phyloP scores from a whole-genome alignment of 345 rosid genomes.

The Erodium maritimum region DNA sequence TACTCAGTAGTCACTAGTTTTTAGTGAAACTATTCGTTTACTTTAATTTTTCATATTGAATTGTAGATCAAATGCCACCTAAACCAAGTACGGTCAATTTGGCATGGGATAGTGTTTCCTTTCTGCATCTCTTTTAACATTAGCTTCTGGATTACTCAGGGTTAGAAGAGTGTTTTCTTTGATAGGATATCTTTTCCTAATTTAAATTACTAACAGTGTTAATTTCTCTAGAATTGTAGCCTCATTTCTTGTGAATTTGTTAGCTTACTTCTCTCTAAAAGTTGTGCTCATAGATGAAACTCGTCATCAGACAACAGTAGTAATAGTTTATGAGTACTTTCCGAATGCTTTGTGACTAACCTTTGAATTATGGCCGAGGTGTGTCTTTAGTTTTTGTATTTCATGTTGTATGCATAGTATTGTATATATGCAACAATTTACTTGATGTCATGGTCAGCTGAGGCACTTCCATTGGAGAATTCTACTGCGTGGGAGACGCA shows the following conservation, averaged over 20 bases:
- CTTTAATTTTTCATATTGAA: neutral
- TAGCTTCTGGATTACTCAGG: no score
- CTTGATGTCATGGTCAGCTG: constrained; percentile 33
- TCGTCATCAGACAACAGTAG: neutral
- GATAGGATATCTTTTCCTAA: no score
- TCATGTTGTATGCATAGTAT: constrained; percentile 7
- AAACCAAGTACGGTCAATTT: neutral
- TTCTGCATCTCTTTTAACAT: neutral
- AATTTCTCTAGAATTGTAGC: no score
- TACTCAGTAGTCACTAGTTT: no score
- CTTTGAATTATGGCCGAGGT: neutral
- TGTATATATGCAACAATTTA: constrained; percentile 7
- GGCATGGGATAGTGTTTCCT: neutral
- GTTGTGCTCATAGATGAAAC: neutral
- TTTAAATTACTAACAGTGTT: no score
- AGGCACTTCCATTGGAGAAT: constrained; percentile 45
- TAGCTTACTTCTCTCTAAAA: neutral
- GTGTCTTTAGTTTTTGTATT: neutral
- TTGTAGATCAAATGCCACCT: neutral
- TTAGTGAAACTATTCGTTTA: no score
- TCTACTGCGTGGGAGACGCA: constrained; percentile 63
- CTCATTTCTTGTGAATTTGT: neutral
- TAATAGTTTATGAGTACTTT: neutral
- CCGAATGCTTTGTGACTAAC: neutral
- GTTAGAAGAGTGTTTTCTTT: neutral